Evolutionary conservation across 1,284 basidiomycete species (phyloP).

Genomic region (Malassezia dermatis): DNA sequence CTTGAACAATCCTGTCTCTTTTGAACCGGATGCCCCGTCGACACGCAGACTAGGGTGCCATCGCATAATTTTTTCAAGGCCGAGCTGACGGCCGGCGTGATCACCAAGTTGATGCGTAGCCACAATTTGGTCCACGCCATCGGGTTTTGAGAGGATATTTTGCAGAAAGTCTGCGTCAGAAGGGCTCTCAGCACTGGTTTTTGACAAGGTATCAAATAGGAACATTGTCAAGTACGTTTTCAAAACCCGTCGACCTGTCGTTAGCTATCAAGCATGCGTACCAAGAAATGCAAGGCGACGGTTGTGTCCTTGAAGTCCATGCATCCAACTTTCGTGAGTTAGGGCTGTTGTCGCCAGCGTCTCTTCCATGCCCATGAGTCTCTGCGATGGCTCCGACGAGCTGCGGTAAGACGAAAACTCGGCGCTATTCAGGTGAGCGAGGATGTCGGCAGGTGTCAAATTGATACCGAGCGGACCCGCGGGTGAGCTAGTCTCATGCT

Average conservation of each 20-base stretch:
- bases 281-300: conserved; percentile 39
- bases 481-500: background rate
- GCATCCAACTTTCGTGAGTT: conserved; percentile 39
- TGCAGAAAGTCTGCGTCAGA: conserved; percentile 19
- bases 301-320: conserved; percentile 34
- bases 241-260: conserved; percentile 27
- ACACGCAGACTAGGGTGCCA: conserved; percentile 38
- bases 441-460: conserved; percentile 15
- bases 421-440: conserved; percentile 20
- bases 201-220: conserved; percentile 22
- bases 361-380: conserved; percentile 24
- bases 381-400: conserved; percentile 1
- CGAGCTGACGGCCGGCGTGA: conserved; percentile 28
- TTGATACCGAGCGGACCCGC: background rate
- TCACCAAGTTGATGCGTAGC: conserved; percentile 37
- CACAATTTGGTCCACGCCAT: conserved; percentile 25
- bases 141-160: conserved; percentile 22
- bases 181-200: background rate
- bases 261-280: background rate
- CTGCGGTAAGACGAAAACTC: conserved; percentile 17
- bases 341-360: conserved; percentile 28
- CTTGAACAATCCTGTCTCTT: conserved; percentile 42
- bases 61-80: conserved; percentile 44
- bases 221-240: conserved; percentile 38
- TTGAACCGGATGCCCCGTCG: conserved; percentile 1